Percentiles rank a stretch among this genome's conserved stretches.
Conservation (phyloP, 306 rosid species). For the Biancaea sappan region DNA sequence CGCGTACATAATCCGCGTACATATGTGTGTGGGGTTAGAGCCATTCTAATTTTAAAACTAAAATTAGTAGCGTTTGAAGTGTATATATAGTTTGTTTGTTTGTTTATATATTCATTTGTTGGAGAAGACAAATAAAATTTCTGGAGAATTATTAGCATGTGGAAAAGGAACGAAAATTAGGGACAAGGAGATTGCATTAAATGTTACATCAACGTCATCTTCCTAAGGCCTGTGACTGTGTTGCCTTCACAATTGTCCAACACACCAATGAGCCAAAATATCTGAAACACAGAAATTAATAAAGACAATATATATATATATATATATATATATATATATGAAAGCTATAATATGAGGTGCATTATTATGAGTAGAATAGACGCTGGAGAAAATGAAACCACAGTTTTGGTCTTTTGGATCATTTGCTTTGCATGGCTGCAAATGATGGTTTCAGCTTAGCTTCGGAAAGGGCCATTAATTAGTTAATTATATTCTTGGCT, state of each 20-base stretch:
- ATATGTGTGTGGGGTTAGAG: too few relatives aligned
- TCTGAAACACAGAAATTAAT: background rate
- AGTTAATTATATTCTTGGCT: too few relatives aligned
- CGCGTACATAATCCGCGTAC: too few relatives aligned
- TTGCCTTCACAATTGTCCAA: constrained; percentile 6
- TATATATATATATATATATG: too few relatives aligned
- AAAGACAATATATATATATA: too few relatives aligned
- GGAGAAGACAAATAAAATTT: too few relatives aligned
- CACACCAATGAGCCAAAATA: background rate
- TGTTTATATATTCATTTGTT: too few relatives aligned
- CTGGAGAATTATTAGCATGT: background rate
- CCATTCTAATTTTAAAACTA: too few relatives aligned
- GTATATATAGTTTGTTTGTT: too few relatives aligned
- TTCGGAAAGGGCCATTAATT: too few relatives aligned
- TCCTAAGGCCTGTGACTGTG: constrained; percentile 2
- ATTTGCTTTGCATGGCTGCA: background rate
- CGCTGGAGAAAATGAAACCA: background rate
- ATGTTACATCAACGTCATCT: constrained; percentile 22
- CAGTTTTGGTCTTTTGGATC: too few relatives aligned
- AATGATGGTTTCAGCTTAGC: background rate
- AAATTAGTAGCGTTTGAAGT: too few relatives aligned
- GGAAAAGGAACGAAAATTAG: background rate
- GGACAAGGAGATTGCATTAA: constrained; percentile 14
- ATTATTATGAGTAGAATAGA: background rate
- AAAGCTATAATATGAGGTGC: background rate